Conservation (phyloP, 2,329 filamentous ascomycete species). For the Colletotrichum tamarilloi region DNA sequence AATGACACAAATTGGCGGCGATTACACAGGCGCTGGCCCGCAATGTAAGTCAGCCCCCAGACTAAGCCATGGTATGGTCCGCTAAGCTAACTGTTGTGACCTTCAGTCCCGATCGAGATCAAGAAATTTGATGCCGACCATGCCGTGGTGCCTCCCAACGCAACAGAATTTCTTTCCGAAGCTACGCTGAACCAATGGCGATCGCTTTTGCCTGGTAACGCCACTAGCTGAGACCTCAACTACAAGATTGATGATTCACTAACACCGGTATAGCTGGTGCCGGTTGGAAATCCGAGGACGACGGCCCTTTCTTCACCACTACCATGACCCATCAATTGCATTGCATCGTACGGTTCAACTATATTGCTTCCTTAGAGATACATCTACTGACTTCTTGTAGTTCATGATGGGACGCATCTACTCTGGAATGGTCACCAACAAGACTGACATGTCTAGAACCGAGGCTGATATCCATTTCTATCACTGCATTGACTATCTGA, state of each 20-base stretch:
- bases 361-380: background rate
- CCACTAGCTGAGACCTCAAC: background rate
- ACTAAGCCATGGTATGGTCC: background rate
- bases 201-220: slow-evolving; percentile 51
- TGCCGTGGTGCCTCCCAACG: slow-evolving; percentile 51
- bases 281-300: slow-evolving; percentile 45
- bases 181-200: slow-evolving; percentile 51
- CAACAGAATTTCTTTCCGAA: slow-evolving; percentile 51
- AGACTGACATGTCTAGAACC: slow-evolving; percentile 36
- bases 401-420: slow-evolving; percentile 50
- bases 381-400: slow-evolving; percentile 24
- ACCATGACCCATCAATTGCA: slow-evolving; percentile 55
- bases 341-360: slow-evolving; percentile 46
- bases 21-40: slow-evolving; percentile 49
- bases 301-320: slow-evolving; percentile 52
- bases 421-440: slow-evolving; percentile 39
- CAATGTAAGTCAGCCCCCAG: slow-evolving; percentile 42
- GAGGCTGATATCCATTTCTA: slow-evolving; percentile 50
- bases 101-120: slow-evolving; percentile 48
- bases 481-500: slow-evolving; percentile 55
- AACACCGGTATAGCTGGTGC: slow-evolving; percentile 42
- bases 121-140: slow-evolving; percentile 51
- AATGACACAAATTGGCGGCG: slow-evolving; percentile 50
- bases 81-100: slow-evolving; percentile 9
- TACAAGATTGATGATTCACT: background rate